Evolutionary conservation across 176 grass and related monocot species (phyloP), one percentile per base, ranked within the genome.

Genomic region (Oropetium thomaeum): DNA sequence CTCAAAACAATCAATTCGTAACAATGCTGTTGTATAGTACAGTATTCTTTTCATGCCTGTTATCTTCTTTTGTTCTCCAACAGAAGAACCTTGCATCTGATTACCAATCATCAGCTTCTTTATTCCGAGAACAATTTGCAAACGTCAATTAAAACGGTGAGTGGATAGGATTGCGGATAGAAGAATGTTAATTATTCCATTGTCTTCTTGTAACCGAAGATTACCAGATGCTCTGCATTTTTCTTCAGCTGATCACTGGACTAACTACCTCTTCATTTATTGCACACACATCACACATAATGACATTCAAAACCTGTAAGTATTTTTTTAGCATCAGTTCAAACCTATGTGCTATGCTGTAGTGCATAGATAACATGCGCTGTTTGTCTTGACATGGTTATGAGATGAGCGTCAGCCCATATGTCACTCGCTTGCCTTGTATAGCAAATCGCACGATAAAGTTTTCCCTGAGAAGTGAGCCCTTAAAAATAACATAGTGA

Each of bases 381-480:
- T 55, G 22, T 22, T 71, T 34, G 70, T 71, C 83, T 76, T 82
- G 76, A 82, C 80, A 84, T 84, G 81, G 81, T 54, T 68, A 27
- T 7, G n/a, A 69, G n/a, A n/a, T n/a, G n/a, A 51, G 66, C 84
- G 71, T 90, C 77, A 90, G 71, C 59, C 63, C 87, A 49, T 84
- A 84, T 79, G 87, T 93, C 87, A 84, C 22, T 55, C 44, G 48
- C 62, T 80, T 87, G 39, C 79, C 76, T 39, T 84, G 37, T 76
- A 58, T 84, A 73, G 78, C 65, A 87, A 79, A 68, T 54, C 62
- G 19, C 67, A 73, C 7, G 44, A 67, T 78, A 81, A 85, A 77
- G n/a, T 23, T n/a, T 58, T 58, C 20, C 20, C 75, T 8, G 67
- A 34, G 82, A 85, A 67, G 67, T 6, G 82, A 82, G 67, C 78